phyloP scores from a whole-genome alignment of 169 alveolate genomes.

The Toxoplasma gondii region DNA sequence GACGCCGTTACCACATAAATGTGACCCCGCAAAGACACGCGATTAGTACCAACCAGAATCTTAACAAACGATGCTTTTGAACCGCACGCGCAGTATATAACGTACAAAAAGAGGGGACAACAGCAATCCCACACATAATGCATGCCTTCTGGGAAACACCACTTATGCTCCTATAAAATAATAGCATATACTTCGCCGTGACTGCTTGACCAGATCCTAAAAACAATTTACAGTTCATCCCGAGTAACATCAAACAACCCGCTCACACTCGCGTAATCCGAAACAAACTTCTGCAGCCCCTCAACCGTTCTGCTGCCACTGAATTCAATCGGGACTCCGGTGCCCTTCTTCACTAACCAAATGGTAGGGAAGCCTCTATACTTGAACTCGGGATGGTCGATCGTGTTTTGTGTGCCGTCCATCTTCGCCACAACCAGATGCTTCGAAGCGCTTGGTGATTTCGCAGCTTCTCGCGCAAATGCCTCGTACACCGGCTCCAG shows the following conservation, averaged over 20 bases:
- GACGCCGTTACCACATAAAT: no score
- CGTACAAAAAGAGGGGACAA: no score
- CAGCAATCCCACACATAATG: no score
- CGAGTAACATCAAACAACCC: neutral
- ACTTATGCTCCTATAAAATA: no score
- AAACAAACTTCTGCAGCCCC: constrained; percentile 34
- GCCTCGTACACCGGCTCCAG: no score
- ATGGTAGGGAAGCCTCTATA: constrained; percentile 56
- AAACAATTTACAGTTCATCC: neutral
- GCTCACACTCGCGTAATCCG: neutral
- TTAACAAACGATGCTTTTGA: no score
- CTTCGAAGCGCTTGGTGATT: constrained; percentile 44
- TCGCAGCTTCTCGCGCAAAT: constrained; percentile 47
- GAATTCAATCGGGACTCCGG: constrained; percentile 46
- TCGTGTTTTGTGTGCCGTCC: constrained; percentile 59
- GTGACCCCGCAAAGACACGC: no score
- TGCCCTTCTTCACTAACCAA: constrained; percentile 57
- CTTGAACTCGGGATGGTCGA: constrained; percentile 2
- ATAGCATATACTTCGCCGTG: no score
- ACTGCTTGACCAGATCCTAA: no score
- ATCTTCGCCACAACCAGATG: constrained; percentile 59
- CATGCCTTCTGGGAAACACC: no score
- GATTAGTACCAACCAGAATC: no score
- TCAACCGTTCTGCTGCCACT: constrained; percentile 33
- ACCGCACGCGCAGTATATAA: no score